Conservation (phyloP, 306 rosid species). For the Vachellia collinsii region DNA sequence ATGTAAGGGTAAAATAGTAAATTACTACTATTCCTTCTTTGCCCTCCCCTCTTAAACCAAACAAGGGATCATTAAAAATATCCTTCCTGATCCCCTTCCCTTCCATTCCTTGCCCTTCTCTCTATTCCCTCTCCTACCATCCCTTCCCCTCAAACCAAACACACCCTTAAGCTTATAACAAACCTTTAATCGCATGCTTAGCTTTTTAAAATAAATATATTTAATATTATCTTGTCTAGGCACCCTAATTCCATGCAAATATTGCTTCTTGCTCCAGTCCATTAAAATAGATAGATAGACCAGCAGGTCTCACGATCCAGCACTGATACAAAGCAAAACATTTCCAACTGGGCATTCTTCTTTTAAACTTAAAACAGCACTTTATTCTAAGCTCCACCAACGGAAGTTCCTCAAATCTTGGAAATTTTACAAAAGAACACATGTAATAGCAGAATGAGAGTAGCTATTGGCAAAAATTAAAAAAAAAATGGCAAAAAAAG, state of each 20-base stretch:
- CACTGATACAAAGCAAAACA: slow-evolving; percentile 13
- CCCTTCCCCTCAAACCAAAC: too few species aligned
- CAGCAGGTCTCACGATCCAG: not conserved
- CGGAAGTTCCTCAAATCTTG: slow-evolving; percentile 36
- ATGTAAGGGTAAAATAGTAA: too few species aligned
- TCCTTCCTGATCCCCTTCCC: not conserved
- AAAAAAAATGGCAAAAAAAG: too few species aligned
- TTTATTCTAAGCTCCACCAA: slow-evolving; percentile 41
- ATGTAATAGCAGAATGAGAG: slow-evolving; percentile 35
- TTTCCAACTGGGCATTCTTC: slow-evolving; percentile 40
- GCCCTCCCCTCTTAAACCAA: too few species aligned
- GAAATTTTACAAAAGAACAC: slow-evolving; percentile 57
- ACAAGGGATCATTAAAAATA: too few species aligned
- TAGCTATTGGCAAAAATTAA: too few species aligned
- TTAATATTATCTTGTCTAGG: not conserved
- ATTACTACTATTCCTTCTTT: too few species aligned
- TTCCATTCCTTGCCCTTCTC: not conserved
- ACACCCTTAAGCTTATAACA: not conserved
- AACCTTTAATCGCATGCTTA: not conserved
- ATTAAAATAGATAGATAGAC: not conserved
- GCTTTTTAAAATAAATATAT: not conserved
- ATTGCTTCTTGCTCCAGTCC: not conserved
- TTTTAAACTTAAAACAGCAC: slow-evolving; percentile 34
- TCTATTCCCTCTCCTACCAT: too few species aligned
- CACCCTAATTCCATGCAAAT: not conserved